Evolutionary conservation across 1,139 yeast species (phyloP).

Genomic region (Geotrichum phurueaensis): DNA sequence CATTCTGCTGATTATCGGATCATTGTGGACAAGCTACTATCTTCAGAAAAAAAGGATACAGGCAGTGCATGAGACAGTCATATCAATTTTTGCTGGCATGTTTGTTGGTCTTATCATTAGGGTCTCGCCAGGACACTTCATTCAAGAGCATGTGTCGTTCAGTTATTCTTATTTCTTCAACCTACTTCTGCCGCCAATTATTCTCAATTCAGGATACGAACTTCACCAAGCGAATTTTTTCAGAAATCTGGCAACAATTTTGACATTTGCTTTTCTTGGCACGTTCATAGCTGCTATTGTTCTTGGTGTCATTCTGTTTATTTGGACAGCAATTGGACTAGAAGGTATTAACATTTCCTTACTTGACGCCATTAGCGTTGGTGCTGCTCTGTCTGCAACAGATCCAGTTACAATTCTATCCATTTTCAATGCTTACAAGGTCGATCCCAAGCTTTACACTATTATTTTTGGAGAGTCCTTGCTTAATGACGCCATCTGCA

Average conservation of each 20-base stretch:
- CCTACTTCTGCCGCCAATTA: slow-evolving; percentile 90
- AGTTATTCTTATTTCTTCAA: slow-evolving; percentile 93
- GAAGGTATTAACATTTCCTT: slow-evolving; percentile 85
- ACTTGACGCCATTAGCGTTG: slow-evolving; percentile 94
- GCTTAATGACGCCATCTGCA: slow-evolving; percentile 94
- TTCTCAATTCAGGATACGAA: slow-evolving; percentile 92
- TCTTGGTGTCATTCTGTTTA: slow-evolving; percentile 71
- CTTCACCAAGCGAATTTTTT: slow-evolving; percentile 93
- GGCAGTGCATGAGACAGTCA: slow-evolving; percentile 93
- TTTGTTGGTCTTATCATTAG: slow-evolving; percentile 86
- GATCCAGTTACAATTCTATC: slow-evolving; percentile 97
- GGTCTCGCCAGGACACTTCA: slow-evolving; percentile 89
- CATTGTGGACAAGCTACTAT: slow-evolving; percentile 92
- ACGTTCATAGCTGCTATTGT: slow-evolving; percentile 89
- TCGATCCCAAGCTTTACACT: slow-evolving; percentile 93
- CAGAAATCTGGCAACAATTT: slow-evolving; percentile 81
- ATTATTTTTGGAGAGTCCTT: slow-evolving; percentile 95
- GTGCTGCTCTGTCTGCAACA: slow-evolving; percentile 96
- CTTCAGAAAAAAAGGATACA: slow-evolving; percentile 86
- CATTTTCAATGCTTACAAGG: slow-evolving; percentile 94
- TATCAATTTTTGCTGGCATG: slow-evolving; percentile 96
- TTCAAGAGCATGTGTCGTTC: slow-evolving; percentile 94
- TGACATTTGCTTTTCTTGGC: slow-evolving; percentile 95
- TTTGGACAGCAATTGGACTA: slow-evolving; percentile 88
- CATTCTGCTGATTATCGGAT: slow-evolving; percentile 70